These are phyloP conservation scores for Neurospora sp. DNA, from an alignment of 495 filamentous ascomycete species.

Conservation along the genomic window DNA sequence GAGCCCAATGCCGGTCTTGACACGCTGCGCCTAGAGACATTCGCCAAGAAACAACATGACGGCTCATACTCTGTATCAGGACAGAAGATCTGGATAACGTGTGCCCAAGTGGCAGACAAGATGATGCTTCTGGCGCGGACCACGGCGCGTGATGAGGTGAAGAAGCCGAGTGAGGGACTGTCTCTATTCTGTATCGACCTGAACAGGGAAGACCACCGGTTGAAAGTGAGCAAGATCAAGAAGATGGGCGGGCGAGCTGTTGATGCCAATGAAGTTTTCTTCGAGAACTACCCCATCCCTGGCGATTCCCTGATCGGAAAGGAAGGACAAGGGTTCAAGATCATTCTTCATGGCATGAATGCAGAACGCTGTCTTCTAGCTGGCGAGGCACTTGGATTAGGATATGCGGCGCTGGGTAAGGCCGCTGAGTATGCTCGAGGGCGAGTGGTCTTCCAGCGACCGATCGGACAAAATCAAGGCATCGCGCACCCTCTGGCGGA, in stretches of 20 bases:
- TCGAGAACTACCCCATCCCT: slow-evolving; percentile 59
- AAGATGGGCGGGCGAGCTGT: slow-evolving; percentile 75
- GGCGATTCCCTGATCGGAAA: slow-evolving; percentile 52
- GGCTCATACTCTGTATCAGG: slow-evolving; percentile 54
- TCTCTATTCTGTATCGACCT: slow-evolving; percentile 71
- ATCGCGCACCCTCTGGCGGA: slow-evolving; percentile 66
- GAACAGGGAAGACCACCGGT: slow-evolving; percentile 43
- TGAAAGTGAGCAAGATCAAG: slow-evolving; percentile 60
- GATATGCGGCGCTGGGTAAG: slow-evolving; percentile 58
- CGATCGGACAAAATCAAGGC: slow-evolving; percentile 67
- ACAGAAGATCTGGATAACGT: slow-evolving; percentile 80
- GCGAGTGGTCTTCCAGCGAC: slow-evolving; percentile 56
- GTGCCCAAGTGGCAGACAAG: slow-evolving; percentile 63
- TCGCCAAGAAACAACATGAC: slow-evolving; percentile 39
- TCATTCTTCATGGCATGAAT: slow-evolving; percentile 75
- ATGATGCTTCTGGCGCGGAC: slow-evolving; percentile 75
- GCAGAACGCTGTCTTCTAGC: slow-evolving; percentile 69
- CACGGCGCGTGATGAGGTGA: slow-evolving; percentile 52
- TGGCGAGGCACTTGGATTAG: slow-evolving; percentile 67
- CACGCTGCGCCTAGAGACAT: slow-evolving; percentile 56
- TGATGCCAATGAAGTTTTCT: slow-evolving; percentile 80
- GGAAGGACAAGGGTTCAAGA: slow-evolving; percentile 65
- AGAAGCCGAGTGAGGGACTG: slow-evolving; percentile 57
- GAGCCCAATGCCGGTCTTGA: slow-evolving; percentile 66
- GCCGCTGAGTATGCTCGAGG: slow-evolving; percentile 59